Percentiles rank a stretch among this genome's conserved stretches.
Conservation (phyloP, 1,284 basidiomycete genomes). For the Ceratobasidium sp. region DNA sequence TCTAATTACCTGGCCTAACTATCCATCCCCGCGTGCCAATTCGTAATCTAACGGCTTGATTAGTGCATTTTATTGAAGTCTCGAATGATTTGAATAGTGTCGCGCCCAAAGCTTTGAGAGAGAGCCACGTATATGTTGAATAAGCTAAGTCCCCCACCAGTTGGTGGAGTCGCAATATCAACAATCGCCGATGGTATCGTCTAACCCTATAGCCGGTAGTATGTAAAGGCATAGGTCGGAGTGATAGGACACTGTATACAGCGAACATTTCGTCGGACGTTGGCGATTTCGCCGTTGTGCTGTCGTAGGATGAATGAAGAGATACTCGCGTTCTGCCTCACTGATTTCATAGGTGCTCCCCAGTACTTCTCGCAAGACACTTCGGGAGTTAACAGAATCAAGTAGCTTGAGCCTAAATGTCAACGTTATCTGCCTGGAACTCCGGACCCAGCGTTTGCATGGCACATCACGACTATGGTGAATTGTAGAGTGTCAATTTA, state of each 20-base stretch:
- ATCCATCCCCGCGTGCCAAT: neutral
- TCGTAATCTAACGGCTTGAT: neutral
- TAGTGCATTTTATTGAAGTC: constrained; percentile 28
- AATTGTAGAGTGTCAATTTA: no score
- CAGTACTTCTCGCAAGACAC: no score
- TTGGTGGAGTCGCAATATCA: constrained; percentile 25
- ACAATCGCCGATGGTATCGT: constrained; percentile 32
- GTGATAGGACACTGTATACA: constrained; percentile 43
- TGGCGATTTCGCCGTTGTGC: no score
- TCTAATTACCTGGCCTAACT: no score
- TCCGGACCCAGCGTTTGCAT: no score
- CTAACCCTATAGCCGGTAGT: constrained; percentile 29
- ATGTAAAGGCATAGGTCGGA: constrained; percentile 14
- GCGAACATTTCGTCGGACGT: neutral
- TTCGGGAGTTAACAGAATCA: no score
- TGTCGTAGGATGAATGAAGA: neutral
- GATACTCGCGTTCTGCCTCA: no score
- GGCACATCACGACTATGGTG: no score
- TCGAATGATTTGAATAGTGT: constrained; percentile 42
- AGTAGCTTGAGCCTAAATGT: no score
- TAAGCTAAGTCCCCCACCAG: neutral
- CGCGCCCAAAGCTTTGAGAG: constrained; percentile 40
- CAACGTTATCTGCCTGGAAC: no score
- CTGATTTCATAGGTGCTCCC: no score
- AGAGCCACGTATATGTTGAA: constrained; percentile 46